These are phyloP conservation scores for Mycena vulgaris DNA, from an alignment of 768 basidiomycete genomes.

Conservation along the genomic window DNA sequence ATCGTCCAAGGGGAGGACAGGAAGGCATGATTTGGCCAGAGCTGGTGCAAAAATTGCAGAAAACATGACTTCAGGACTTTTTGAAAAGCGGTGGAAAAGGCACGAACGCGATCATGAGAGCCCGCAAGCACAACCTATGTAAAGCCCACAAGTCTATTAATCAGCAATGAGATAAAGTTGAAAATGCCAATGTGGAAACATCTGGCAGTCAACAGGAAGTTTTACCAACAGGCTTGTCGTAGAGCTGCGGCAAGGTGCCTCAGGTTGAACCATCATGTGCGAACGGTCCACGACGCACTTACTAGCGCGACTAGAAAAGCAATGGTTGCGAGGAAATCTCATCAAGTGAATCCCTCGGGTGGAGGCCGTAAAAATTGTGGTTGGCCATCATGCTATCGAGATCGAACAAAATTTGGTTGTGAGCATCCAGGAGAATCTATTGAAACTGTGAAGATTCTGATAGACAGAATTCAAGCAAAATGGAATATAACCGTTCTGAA, in stretches of 20 bases:
- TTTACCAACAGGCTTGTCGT: not conserved
- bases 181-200: constrained; percentile 17
- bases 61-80: no score
- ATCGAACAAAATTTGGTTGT: not conserved
- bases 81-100: no score
- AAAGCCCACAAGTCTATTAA: not conserved
- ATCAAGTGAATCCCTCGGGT: constrained; percentile 2
- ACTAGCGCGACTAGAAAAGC: not conserved
- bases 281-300: not conserved
- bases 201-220: not conserved
- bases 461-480: not conserved
- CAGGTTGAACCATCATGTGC: not conserved
- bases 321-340: not conserved
- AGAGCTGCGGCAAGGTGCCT: not conserved
- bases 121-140: constrained; percentile 2
- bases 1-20: no score
- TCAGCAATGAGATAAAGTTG: not conserved
- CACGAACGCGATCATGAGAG: no score
- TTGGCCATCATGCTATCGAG: not conserved
- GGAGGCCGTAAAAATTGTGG: constrained; percentile 1
- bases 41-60: no score
- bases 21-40: no score
- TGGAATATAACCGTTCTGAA: not conserved
- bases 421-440: constrained; percentile 9
- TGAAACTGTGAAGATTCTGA: not conserved